These are phyloP conservation scores for Durio zibethinus DNA, from an alignment of 345 rosid species.

Conservation along the genomic window DNA sequence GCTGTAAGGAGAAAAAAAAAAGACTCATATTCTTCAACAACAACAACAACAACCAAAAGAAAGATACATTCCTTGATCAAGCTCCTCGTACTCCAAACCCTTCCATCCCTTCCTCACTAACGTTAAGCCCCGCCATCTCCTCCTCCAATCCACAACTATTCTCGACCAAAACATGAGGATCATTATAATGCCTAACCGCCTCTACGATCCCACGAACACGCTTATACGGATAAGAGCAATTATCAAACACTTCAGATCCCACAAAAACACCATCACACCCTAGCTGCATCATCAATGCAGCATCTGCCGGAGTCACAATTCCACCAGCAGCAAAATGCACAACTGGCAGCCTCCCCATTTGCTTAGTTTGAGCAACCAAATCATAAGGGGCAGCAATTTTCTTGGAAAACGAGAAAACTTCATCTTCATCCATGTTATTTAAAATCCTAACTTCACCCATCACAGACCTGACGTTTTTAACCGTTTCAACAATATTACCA, in stretches of 20 bases:
- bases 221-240: slow-evolving; percentile 44
- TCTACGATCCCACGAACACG: slow-evolving; percentile 45
- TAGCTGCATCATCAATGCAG: slow-evolving; percentile 67
- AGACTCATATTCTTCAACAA: neutral
- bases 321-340: slow-evolving; percentile 64
- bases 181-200: slow-evolving; percentile 61
- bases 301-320: slow-evolving; percentile 56
- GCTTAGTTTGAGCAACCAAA: slow-evolving; percentile 61
- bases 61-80: slow-evolving; percentile 22
- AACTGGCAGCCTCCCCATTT: slow-evolving; percentile 60
- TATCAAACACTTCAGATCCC: slow-evolving; percentile 42
- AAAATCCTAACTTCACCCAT: slow-evolving; percentile 41
- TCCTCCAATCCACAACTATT: slow-evolving; percentile 40
- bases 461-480: slow-evolving; percentile 34
- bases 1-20: neutral
- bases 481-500: slow-evolving; percentile 32
- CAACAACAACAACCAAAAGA: neutral
- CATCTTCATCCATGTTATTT: slow-evolving; percentile 54
- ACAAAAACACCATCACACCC: slow-evolving; percentile 66
- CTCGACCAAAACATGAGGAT: slow-evolving; percentile 56
- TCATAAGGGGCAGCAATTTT: slow-evolving; percentile 54
- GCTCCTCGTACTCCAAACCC: slow-evolving; percentile 20
- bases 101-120: slow-evolving; percentile 42
- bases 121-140: slow-evolving; percentile 33
- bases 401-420: slow-evolving; percentile 51